Conservation (phyloP, 225 moss, liverwort and hornwort genomes). For the Pseudisothecium myosuroides region DNA sequence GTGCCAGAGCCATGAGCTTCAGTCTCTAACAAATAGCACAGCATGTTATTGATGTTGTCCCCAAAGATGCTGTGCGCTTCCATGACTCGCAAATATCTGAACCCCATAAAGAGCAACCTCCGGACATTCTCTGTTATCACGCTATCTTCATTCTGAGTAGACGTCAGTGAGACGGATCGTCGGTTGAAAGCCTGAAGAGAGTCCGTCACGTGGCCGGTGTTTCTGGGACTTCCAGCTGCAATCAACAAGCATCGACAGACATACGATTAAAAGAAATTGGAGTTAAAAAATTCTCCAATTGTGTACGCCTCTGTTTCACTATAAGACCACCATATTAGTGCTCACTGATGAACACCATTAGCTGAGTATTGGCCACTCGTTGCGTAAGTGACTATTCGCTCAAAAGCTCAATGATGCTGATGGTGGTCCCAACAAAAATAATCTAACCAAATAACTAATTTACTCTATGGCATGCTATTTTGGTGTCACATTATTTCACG, state of each 20-base stretch:
- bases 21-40: conserved; percentile 93
- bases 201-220: conserved; percentile 21
- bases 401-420: neutral
- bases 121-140: conserved; percentile 60
- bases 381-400: neutral
- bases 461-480: neutral
- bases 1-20: conserved; percentile 48
- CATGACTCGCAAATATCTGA: conserved; percentile 81
- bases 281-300: neutral
- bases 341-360: neutral
- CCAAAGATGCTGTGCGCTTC: conserved; percentile 89
- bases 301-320: neutral
- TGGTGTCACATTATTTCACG: neutral
- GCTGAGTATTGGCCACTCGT: neutral
- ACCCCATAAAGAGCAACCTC: conserved; percentile 96
- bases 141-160: conserved; percentile 31
- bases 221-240: conserved; percentile 57
- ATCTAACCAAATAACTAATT: neutral
- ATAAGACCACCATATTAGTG: neutral
- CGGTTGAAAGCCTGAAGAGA: conserved; percentile 4
- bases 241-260: neutral
- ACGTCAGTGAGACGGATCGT: conserved; percentile 7
- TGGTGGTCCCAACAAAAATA: neutral
- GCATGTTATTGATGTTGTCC: conserved; percentile 88
- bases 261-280: neutral